Conservation (phyloP, 2,329 filamentous ascomycete species). For the Rutstroemia sp. region DNA sequence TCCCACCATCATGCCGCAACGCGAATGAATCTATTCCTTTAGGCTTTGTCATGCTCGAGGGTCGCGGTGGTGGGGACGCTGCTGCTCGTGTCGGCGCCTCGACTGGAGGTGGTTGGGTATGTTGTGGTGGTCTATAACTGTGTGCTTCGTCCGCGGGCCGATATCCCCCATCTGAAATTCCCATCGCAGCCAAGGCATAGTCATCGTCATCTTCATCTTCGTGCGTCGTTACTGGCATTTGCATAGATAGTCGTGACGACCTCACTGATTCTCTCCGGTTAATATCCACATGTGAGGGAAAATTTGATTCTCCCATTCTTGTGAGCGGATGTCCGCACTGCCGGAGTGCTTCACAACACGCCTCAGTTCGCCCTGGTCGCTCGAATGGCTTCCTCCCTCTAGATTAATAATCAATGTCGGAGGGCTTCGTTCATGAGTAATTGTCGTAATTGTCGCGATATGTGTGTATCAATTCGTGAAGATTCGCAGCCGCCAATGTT, state of each 20-base stretch:
- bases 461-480: no score
- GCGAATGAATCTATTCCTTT: constrained; percentile 42
- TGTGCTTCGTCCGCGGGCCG: constrained; percentile 10
- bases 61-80: constrained; percentile 31
- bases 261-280: constrained; percentile 38
- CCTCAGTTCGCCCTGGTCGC: not conserved
- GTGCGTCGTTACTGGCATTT: constrained; percentile 29
- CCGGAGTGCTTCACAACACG: constrained; percentile 6
- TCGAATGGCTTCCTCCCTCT: not conserved
- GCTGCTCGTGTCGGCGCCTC: constrained; percentile 15
- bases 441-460: no score
- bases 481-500: no score
- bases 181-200: constrained; percentile 42
- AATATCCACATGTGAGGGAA: constrained; percentile 28
- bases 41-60: constrained; percentile 51
- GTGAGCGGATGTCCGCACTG: constrained; percentile 9
- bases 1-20: constrained; percentile 44
- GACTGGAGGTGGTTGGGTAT: constrained; percentile 18
- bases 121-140: constrained; percentile 17
- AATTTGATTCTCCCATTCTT: constrained; percentile 11
- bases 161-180: constrained; percentile 27
- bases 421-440: no score
- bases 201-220: constrained; percentile 36
- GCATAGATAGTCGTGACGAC: constrained; percentile 30
- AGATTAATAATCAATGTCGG: no score